These are phyloP conservation scores for Ligustrum vulgare DNA, from an alignment of 257 asterid species.

Conservation along the genomic window DNA sequence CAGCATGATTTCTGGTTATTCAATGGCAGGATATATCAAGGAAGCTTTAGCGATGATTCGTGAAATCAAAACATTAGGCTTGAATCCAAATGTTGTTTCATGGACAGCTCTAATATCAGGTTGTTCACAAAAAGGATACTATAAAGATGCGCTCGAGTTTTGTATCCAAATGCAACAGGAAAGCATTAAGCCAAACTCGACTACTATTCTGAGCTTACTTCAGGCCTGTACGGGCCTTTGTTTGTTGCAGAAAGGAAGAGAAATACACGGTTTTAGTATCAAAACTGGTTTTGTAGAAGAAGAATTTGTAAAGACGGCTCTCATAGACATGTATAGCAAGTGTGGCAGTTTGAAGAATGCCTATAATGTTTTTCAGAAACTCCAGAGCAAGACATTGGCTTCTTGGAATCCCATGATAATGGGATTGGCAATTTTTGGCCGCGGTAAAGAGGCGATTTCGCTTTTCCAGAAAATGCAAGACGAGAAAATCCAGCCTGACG, in stretches of 20 bases:
- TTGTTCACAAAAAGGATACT: slow-evolving; percentile 46
- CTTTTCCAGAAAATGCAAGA: slow-evolving; percentile 47
- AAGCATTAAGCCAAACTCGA: slow-evolving; percentile 49
- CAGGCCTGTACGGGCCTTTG: slow-evolving; percentile 51
- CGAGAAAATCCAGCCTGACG: slow-evolving; percentile 48
- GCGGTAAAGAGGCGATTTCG: slow-evolving; percentile 44
- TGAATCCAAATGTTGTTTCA: slow-evolving; percentile 51
- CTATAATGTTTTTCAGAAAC: slow-evolving; percentile 34
- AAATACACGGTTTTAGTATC: slow-evolving; percentile 42
- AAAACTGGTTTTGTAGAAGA: slow-evolving; percentile 37
- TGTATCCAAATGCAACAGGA: slow-evolving; percentile 48
- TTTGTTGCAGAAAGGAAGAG: slow-evolving; percentile 55
- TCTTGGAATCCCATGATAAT: slow-evolving; percentile 65
- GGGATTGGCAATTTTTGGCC: slow-evolving; percentile 49
- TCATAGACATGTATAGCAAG: slow-evolving; percentile 59
- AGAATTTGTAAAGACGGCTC: slow-evolving; percentile 50
- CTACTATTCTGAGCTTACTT: slow-evolving; percentile 53
- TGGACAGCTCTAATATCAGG: slow-evolving; percentile 75
- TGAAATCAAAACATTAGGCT: slow-evolving; percentile 41
- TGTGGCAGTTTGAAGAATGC: slow-evolving; percentile 56
- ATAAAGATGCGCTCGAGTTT: slow-evolving; percentile 40
- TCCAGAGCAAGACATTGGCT: slow-evolving; percentile 39
- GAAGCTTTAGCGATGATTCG: slow-evolving; percentile 48
- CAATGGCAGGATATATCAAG: slow-evolving; percentile 34
- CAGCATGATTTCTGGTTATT: slow-evolving; percentile 60